Evolutionary conservation across 306 rosid species (phyloP).

Genomic region (Ochetophila trinervis): DNA sequence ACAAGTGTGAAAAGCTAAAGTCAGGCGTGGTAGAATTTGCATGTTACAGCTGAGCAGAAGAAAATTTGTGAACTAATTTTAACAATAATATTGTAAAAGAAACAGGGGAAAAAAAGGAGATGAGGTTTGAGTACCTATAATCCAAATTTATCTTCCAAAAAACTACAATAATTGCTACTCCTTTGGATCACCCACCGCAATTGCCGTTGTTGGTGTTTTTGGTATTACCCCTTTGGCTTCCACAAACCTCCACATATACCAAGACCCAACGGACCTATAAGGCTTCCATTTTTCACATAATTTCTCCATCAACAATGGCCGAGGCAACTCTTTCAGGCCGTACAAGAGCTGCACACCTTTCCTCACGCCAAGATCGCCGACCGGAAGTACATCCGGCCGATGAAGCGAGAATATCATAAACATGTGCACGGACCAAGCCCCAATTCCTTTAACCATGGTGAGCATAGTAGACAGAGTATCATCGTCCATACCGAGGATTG

Average conservation of each 20-base stretch:
- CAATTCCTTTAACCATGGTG: conserved; percentile 67
- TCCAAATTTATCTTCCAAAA: background rate
- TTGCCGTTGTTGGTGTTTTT: conserved; percentile 1
- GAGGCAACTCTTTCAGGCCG: conserved; percentile 63
- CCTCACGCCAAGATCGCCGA: conserved; percentile 67
- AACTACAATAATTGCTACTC: background rate
- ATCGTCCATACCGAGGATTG: conserved; percentile 67
- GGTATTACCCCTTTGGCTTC: conserved; percentile 48
- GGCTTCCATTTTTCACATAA: conserved; percentile 77
- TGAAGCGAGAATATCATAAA: conserved; percentile 75
- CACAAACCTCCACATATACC: conserved; percentile 76
- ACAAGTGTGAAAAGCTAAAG: too few relatives aligned
- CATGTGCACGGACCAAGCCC: conserved; percentile 90
- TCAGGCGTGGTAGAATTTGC: too few relatives aligned
- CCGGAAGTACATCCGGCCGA: conserved; percentile 74
- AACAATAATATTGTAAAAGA: background rate
- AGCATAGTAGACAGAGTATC: conserved; percentile 41
- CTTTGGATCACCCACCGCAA: background rate
- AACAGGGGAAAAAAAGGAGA: background rate
- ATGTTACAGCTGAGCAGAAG: too few relatives aligned
- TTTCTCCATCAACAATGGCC: conserved; percentile 55
- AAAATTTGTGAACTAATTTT: too few relatives aligned
- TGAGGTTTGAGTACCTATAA: background rate
- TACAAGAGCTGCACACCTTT: conserved; percentile 65
- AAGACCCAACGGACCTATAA: conserved; percentile 70